A percentile compares a stretch with the other conserved stretches of the same genome.
Evolutionary conservation across 2,329 filamentous ascomycete species (phyloP).

Genomic region (Alternaria sp.): DNA sequence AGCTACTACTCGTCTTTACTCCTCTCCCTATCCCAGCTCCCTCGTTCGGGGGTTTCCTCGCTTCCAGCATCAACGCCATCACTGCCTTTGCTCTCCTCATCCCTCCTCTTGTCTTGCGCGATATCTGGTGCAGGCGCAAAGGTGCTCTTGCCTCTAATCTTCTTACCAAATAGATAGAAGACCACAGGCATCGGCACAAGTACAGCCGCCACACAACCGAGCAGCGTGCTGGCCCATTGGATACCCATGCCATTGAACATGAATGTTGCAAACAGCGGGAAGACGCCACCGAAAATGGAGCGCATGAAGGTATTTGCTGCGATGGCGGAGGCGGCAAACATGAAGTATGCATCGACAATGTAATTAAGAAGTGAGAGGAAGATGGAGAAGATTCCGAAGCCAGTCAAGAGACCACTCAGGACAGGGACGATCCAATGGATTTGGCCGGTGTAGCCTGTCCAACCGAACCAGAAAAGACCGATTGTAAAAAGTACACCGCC

Average conservation of each 20-base stretch:
- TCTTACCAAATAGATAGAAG: slow-evolving; percentile 57
- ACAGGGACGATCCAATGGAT: slow-evolving; percentile 55
- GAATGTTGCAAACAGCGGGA: slow-evolving; percentile 64
- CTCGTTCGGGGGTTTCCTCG: slow-evolving; percentile 19
- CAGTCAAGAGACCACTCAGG: slow-evolving; percentile 61
- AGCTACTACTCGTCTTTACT: slow-evolving; percentile 25
- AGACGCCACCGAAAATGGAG: slow-evolving; percentile 60
- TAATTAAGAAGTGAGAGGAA: slow-evolving; percentile 68
- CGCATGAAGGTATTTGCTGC: slow-evolving; percentile 65
- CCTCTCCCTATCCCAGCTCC: slow-evolving; percentile 18
- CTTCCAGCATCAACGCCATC: slow-evolving; percentile 18
- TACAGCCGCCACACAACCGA: slow-evolving; percentile 55
- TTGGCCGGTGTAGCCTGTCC: slow-evolving; percentile 54
- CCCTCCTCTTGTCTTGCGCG: slow-evolving; percentile 44
- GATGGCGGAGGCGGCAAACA: slow-evolving; percentile 63
- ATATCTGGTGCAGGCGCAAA: slow-evolving; percentile 56
- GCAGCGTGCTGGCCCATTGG: slow-evolving; percentile 57
- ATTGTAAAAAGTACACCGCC: slow-evolving; percentile 58
- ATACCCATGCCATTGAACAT: slow-evolving; percentile 65
- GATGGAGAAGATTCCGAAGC: slow-evolving; percentile 66
- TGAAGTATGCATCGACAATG: slow-evolving; percentile 66
- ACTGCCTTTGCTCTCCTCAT: slow-evolving; percentile 44
- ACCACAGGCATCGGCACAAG: slow-evolving; percentile 56
- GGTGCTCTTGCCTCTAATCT: slow-evolving; percentile 54
- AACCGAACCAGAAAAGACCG: slow-evolving; percentile 54